Evolutionary conservation across 352 stramenopile species (phyloP), one percentile per base, ranked within the genome.

Genomic region (Phytophthora colocasiae): DNA sequence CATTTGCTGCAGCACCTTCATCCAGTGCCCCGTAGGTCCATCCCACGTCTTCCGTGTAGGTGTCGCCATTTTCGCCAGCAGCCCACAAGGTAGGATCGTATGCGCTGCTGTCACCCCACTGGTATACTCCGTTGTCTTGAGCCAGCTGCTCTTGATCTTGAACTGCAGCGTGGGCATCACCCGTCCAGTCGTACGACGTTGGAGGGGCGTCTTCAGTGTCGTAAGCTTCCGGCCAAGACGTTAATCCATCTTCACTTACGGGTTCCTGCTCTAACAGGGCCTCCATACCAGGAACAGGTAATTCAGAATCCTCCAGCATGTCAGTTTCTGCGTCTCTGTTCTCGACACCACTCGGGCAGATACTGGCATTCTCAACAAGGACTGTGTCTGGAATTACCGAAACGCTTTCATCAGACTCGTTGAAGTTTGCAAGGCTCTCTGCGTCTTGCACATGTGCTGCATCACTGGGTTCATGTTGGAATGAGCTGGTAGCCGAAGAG

Each of bases 31-130:
- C 36, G 38, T 71, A 68, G n/a, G 52, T 47, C 67, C 67, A 71
- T 31, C 32, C 32, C 8, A 27, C 44, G 7, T 17, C 65, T 44
- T 58, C 64, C n/a, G 57, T 49, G 17, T 60, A 64, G 24, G 17
- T 17, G 43, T n/a, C 55, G 29, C 15, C 22, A 6, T 63, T 27
- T 7, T 49, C 53, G 36, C 17, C 66, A 53, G 12, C 58, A 44
- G 45, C 10, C 59, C 65, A 73, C 36, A 43, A 46, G 31, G 22
- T 66, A 44, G 41, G 53, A n/a, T 72, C 58, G 26, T 69, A 66
- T 2, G 47, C 10, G 34, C n/a, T 40, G 52, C 15, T 51, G 11
- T 60, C 65, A 2, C 39, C 51, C 52, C 39, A 60, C 44, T 44
- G 63, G 24, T 46, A 56, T 31, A 17, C 34, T 34, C 17, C 19